Evolutionary conservation across 176 grass and related monocot genomes (phyloP).

Genomic region (Thinopyrum elongatum): DNA sequence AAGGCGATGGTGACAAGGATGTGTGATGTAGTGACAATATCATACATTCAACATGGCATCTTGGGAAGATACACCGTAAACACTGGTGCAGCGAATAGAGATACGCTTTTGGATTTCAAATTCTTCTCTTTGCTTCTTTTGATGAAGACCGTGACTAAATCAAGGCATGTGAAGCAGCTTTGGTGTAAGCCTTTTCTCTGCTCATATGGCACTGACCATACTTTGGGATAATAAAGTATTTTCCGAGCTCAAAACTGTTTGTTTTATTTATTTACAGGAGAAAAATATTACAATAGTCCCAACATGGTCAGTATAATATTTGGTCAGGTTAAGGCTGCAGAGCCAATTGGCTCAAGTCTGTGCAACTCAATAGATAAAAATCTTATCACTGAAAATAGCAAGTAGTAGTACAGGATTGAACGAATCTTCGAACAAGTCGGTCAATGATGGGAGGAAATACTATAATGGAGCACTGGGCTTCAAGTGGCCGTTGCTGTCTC

Average conservation of each 20-base stretch:
- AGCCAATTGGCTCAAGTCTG: not conserved
- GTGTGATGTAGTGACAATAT: slow-evolving; percentile 11
- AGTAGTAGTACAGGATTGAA: not conserved
- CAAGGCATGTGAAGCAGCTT: slow-evolving; percentile 27
- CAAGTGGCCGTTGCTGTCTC: not conserved
- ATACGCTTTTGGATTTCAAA: not conserved
- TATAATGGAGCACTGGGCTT: no score
- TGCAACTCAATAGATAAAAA: not conserved
- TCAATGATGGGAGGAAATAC: not conserved
- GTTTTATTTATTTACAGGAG: not conserved
- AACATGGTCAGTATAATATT: not conserved
- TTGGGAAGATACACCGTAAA: not conserved
- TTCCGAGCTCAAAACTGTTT: no score
- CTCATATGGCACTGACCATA: not conserved
- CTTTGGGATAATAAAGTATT: not conserved
- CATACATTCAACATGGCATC: slow-evolving; percentile 9
- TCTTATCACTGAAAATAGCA: not conserved
- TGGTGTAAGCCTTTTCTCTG: not conserved
- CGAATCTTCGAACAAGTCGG: not conserved
- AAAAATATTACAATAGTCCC: no score
- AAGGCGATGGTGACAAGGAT: not conserved
- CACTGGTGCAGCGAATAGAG: not conserved
- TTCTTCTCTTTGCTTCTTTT: not conserved
- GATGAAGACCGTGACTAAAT: slow-evolving; percentile 7
- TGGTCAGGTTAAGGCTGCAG: not conserved